Evolutionary conservation across 108 stramenopile genomes (phyloP), one percentile per base, ranked within the genome.

Genomic region (Hondaea fermentalgiana): DNA sequence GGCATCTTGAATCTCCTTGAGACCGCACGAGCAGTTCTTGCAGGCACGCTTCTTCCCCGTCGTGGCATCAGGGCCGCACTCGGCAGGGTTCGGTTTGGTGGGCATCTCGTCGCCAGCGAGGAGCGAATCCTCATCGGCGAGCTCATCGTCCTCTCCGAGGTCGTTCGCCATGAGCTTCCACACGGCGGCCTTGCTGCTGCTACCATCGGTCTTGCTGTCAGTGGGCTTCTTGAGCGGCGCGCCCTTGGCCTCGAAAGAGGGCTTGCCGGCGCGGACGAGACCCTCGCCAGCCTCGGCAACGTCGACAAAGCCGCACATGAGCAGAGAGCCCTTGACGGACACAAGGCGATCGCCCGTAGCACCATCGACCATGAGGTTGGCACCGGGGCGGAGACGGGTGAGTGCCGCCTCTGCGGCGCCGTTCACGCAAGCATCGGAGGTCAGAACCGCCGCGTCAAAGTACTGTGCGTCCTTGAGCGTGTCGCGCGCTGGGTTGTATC

Each of bases 11-110:
- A 83, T 49, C 87, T 98, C 97, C 5, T 95, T 95, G 19, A 97
- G 91, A 14, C 98, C 98, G 91, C 98, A 99, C n/a, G 96, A 95
- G 92, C 98, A 99, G 91, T 99, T 94, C 89, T 96, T 97, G 94
- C 98, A 99, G 19, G 98, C 95, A 57, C 93, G 92, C 51, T 90
- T 91, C 90, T 93, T 93, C 5, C 89, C 90, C 0, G 25, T 5
- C 14, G 43, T 19, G 19, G 58, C 90, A 35, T 72, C 72, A 12
- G 72, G 55, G 43, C 89, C 72, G 58, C 89, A 89, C 0, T 29
- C 45, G 57, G 71, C 89, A 14, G 29, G 42, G 44, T 44, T n/a
- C 59, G 51, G 17, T 43, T 59, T 88, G 53, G 28, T 35, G 51
- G 60, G 44, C 5, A 42, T 47, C 3, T 60, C 88, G 51, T 88